These are phyloP conservation scores for Solanum piurae DNA, from an alignment of 257 asterid genomes.

Conservation along the genomic window DNA sequence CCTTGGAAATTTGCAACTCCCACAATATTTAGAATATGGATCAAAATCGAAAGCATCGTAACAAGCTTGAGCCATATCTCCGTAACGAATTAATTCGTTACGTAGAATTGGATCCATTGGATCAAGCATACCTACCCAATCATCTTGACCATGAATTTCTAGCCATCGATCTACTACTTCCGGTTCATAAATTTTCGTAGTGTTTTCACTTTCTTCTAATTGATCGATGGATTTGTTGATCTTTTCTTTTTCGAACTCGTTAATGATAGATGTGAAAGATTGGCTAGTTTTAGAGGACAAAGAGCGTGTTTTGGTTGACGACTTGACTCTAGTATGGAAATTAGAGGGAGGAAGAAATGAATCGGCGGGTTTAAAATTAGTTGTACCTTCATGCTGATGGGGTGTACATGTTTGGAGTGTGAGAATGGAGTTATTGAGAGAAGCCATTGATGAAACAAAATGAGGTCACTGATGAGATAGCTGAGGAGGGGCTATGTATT, in stretches of 20 bases:
- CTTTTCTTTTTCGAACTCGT: neutral
- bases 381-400: neutral
- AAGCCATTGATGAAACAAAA: neutral
- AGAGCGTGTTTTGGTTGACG: neutral
- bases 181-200: neutral
- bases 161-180: constrained; percentile 20
- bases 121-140: constrained; percentile 39
- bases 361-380: neutral
- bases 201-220: neutral
- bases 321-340: neutral
- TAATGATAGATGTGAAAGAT: neutral
- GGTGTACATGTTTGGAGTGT: neutral
- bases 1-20: constrained; percentile 20
- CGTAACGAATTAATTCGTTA: constrained; percentile 30
- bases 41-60: constrained; percentile 43
- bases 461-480: neutral
- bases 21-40: constrained; percentile 34
- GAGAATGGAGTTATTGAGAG: neutral
- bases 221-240: neutral
- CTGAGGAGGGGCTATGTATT: neutral
- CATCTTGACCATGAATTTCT: constrained; percentile 22
- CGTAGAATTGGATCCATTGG: constrained; percentile 35
- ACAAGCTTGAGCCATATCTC: constrained; percentile 43
- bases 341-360: neutral
- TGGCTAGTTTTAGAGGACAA: neutral